Percentiles rank a stretch among this genome's conserved stretches.
phyloP scores from a whole-genome alignment of 78 protist species.

The Dictyostelium discoideum region DNA sequence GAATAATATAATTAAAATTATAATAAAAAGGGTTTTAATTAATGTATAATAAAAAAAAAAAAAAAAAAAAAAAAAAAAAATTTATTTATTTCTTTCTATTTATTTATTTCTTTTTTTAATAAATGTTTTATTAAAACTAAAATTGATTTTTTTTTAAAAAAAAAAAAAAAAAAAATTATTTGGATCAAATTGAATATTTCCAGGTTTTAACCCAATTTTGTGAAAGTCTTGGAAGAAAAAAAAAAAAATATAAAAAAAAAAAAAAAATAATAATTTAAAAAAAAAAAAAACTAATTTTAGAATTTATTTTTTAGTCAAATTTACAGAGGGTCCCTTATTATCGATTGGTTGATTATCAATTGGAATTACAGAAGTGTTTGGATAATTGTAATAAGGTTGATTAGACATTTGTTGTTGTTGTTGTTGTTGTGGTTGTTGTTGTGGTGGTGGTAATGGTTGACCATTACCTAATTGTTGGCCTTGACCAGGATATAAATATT shows the following conservation, averaged over 20 bases:
- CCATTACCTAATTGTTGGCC: conserved; percentile 21
- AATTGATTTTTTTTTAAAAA: no score
- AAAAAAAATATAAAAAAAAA: not conserved
- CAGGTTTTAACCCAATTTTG: no score
- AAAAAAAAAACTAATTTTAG: no score
- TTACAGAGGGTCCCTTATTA: not conserved
- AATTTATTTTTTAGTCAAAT: not conserved
- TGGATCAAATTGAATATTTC: no score
- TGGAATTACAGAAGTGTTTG: not conserved
- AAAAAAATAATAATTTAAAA: not conserved
- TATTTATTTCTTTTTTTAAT: no score
- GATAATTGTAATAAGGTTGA: conserved; percentile 3
- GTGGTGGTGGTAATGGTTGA: not conserved
- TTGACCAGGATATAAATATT: not conserved
- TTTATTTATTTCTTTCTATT: no score
- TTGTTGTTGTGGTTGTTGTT: not conserved
- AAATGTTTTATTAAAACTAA: no score
- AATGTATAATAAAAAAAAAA: not conserved
- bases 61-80: no score
- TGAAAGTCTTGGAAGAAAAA: not conserved
- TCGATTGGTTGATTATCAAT: conserved; percentile 13
- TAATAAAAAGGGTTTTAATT: no score
- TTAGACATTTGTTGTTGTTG: not conserved
- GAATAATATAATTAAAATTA: no score
- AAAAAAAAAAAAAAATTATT: no score